Evolutionary conservation across 805 yeast species (phyloP).

Genomic region (Debaryomyces hansenii): DNA sequence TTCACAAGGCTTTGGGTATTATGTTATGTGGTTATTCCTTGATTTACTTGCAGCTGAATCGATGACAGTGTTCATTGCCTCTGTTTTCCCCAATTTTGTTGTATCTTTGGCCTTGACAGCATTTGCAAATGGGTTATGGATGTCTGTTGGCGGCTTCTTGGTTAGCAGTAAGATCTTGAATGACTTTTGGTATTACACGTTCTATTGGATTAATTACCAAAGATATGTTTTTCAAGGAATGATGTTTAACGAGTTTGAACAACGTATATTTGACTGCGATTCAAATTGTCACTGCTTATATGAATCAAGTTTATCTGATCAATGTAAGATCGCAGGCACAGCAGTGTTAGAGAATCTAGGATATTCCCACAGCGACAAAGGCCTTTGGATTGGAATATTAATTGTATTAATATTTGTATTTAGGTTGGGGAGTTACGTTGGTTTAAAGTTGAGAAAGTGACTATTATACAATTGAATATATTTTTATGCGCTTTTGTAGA

Average conservation of each 20-base stretch:
- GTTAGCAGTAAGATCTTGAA: constrained; percentile 33
- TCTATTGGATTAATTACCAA: constrained; percentile 41
- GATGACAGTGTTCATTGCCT: constrained; percentile 34
- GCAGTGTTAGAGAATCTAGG: constrained; percentile 33
- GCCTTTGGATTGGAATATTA: constrained; percentile 35
- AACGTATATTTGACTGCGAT: constrained; percentile 28
- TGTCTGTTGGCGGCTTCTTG: constrained; percentile 43
- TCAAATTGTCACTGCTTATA: constrained; percentile 36
- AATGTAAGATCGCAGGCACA: constrained; percentile 32
- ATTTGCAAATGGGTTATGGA: constrained; percentile 44
- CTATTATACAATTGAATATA: too few relatives aligned
- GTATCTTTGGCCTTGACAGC: constrained; percentile 40
- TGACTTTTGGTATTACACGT: constrained; percentile 40
- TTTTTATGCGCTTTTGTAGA: too few relatives aligned
- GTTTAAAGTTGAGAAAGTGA: constrained; percentile 13
- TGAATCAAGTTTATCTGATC: constrained; percentile 20
- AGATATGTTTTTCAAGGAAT: constrained; percentile 44
- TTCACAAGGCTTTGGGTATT: constrained; percentile 31
- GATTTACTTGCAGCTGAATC: constrained; percentile 43
- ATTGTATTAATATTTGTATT: constrained; percentile 27
- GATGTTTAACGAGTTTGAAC: constrained; percentile 40
- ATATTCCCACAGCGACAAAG: constrained; percentile 24
- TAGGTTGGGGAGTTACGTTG: constrained; percentile 26
- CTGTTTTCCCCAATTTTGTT: constrained; percentile 36
- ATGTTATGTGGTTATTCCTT: constrained; percentile 37